Conservation (phyloP, 2,329 filamentous ascomycete genomes). For the Chaetoscypha palmicola region DNA sequence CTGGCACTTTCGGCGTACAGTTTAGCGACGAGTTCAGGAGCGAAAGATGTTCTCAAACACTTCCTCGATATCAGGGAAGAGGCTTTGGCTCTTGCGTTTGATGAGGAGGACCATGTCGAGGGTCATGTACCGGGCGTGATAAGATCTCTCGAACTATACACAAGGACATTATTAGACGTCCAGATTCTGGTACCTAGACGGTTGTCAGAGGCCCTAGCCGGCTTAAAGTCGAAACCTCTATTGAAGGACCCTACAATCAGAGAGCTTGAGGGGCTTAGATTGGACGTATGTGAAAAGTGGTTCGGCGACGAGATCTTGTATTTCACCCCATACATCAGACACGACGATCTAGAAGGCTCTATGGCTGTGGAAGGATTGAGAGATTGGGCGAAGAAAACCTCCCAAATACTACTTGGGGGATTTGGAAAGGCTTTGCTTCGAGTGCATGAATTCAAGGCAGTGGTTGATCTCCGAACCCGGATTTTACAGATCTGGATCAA, state of each 20-base stretch:
- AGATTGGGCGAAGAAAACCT: slow-evolving; percentile 56
- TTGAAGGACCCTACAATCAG: slow-evolving; percentile 64
- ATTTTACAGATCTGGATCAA: slow-evolving; percentile 71
- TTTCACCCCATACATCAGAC: slow-evolving; percentile 80
- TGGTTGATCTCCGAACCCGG: slow-evolving; percentile 62
- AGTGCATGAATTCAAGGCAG: slow-evolving; percentile 58
- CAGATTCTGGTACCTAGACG: slow-evolving; percentile 68
- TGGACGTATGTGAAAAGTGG: slow-evolving; percentile 75
- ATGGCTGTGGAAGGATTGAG: slow-evolving; percentile 55
- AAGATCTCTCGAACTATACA: slow-evolving; percentile 63
- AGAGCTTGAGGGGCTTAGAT: slow-evolving; percentile 59
- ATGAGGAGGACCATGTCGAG: slow-evolving; percentile 32
- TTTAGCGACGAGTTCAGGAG: slow-evolving; percentile 70
- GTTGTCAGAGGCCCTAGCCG: slow-evolving; percentile 60
- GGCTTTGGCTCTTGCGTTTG: slow-evolving; percentile 58
- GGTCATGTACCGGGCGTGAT: slow-evolving; percentile 45
- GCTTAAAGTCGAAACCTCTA: slow-evolving; percentile 63
- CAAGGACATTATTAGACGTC: slow-evolving; percentile 69
- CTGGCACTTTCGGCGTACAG: slow-evolving; percentile 77
- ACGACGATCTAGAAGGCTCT: slow-evolving; percentile 63
- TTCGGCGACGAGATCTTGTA: slow-evolving; percentile 74
- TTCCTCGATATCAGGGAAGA: slow-evolving; percentile 69
- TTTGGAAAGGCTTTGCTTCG: slow-evolving; percentile 52
- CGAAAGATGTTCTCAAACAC: slow-evolving; percentile 69
- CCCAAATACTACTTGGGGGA: slow-evolving; percentile 53